Conservation (phyloP, 176 grass and related monocot species). For the Avena insularis region DNA sequence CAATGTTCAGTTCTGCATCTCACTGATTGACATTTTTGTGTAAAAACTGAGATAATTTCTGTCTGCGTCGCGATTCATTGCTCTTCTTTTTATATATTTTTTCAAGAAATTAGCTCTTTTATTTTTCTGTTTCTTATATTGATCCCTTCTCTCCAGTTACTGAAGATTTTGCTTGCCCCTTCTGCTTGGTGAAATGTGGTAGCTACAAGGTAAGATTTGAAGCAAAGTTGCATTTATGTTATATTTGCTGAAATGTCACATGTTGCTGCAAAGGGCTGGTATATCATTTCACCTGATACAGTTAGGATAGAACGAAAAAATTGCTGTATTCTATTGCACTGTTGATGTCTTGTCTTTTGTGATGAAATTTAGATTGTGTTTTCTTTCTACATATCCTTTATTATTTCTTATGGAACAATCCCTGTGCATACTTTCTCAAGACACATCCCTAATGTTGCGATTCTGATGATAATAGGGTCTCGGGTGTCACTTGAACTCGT, state of each 20-base stretch:
- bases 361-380: neutral
- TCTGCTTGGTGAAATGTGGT: constrained; percentile 88
- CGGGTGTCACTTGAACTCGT: constrained; percentile 83
- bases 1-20: constrained; percentile 10
- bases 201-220: constrained; percentile 85
- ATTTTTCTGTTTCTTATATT: constrained; percentile 40
- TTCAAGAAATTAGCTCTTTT: constrained; percentile 5
- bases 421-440: neutral
- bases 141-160: constrained; percentile 71
- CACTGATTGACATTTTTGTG: constrained; percentile 16
- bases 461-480: constrained; percentile 68
- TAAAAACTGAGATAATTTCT: constrained; percentile 27
- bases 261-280: neutral
- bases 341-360: constrained; percentile 23
- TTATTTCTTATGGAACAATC: constrained; percentile 5
- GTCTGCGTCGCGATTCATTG: constrained; percentile 24
- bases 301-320: constrained; percentile 30
- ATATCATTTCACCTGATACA: constrained; percentile 20
- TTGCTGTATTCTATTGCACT: neutral
- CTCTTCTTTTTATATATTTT: neutral
- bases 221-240: constrained; percentile 30
- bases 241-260: constrained; percentile 21
- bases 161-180: constrained; percentile 96
- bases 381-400: neutral
- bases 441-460: constrained; percentile 42